Base-by-base conservation (phyloP, 345 rosid species). In the Camelina sativa region DNA sequence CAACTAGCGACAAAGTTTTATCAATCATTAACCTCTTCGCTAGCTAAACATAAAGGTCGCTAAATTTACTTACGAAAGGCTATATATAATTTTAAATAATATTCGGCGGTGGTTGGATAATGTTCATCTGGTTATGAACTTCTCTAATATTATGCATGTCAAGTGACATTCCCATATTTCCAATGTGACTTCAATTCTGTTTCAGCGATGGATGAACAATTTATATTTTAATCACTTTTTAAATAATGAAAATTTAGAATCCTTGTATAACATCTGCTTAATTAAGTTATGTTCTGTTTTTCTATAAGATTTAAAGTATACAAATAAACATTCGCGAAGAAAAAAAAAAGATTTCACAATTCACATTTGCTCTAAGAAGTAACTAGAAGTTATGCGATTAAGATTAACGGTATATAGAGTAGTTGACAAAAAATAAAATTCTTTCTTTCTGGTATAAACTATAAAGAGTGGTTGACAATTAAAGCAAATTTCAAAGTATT, bases 391-490 rank as follows among this genome's bases (percentile, higher is more conserved):
- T 37, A 37, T 8, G 40, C 40, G 11, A 37, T 43, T 44, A 8
- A 7, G 37, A 34, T 34, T 7, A 71, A 50, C 51, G 32, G 11
- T 62, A 11, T 52, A 40, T 22, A 13, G 11, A 41, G 23, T 54
- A 8, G 60, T 55, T 54, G 59, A 56, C 38, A 30, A 15, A 28
- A 10, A 4, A 9, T 7, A 4, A 10, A 13, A 1, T 8, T 30
- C 8, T 8, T 37, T 37, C 11, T 8, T 37, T 3, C 43, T 40
- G 8, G 41, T 2, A n/a, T 60, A 60, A 28, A 4, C 4, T 3
- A 25, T 28, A 28, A 60, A 57, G 53, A 48, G 34, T 74, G 73
- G 78, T 66, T 74, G 78, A 66, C 73, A 66, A 12, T 19, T 58
- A 53, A 54, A 64, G 46, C 50, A 73, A 54, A 54, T 17, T 51